Evolutionary conservation across 208 protist species (phyloP).

Genomic region (Leishmania tarentolae): DNA sequence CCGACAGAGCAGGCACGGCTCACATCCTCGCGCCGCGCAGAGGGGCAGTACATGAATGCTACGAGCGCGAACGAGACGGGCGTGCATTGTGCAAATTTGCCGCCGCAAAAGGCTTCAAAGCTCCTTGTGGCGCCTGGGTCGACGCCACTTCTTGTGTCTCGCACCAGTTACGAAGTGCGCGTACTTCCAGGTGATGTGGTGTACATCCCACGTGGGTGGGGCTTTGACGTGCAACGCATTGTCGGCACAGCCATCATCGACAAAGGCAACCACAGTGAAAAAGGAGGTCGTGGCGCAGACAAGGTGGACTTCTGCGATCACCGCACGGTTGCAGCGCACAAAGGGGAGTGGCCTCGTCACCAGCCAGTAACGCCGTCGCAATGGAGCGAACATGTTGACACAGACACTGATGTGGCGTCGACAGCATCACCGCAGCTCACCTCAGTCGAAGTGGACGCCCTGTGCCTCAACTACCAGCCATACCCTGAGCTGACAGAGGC

Average conservation of each 20-base stretch:
- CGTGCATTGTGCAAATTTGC: not conserved
- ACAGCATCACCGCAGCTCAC: not conserved
- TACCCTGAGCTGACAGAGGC: constrained; percentile 64
- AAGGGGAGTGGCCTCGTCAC: not conserved
- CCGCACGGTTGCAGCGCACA: constrained; percentile 6
- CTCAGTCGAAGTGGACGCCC: constrained; percentile 53
- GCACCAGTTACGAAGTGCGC: constrained; percentile 59
- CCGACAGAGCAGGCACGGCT: constrained; percentile 36
- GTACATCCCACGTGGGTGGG: constrained; percentile 75
- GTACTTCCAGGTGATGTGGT: constrained; percentile 83
- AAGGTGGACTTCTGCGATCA: constrained; percentile 16
- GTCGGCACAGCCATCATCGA: constrained; percentile 46
- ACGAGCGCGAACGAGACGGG: constrained; percentile 31
- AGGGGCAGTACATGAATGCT: constrained; percentile 39
- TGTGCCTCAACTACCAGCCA: constrained; percentile 62
- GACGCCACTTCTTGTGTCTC: not conserved
- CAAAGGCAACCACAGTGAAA: not conserved
- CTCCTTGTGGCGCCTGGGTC: not conserved
- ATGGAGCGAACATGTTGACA: not conserved
- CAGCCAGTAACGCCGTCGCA: not conserved
- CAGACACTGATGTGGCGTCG: not conserved
- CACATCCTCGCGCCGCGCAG: constrained; percentile 34
- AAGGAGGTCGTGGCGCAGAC: not conserved
- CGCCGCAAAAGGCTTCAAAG: not conserved
- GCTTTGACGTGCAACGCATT: constrained; percentile 62